These are phyloP conservation scores for Rubus parviflorus DNA, from an alignment of 306 rosid species.

Conservation along the genomic window DNA sequence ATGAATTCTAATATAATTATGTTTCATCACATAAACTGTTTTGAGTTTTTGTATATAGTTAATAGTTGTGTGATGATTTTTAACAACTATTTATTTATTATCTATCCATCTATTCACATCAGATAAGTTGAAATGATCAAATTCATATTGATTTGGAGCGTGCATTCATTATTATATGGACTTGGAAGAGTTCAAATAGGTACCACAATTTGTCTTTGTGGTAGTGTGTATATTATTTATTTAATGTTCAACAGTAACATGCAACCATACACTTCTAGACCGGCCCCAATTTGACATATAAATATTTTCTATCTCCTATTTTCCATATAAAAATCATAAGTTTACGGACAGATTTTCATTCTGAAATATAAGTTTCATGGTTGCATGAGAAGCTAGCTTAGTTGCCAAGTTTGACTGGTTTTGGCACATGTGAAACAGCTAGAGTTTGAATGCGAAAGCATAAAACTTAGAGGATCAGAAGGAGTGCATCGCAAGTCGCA, in stretches of 20 bases:
- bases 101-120: background rate
- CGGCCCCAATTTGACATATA: background rate
- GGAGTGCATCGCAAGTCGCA: background rate
- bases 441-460: background rate
- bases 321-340: background rate
- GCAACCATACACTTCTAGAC: background rate
- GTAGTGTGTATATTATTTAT: background rate
- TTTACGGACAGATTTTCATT: background rate
- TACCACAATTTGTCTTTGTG: background rate
- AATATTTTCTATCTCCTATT: background rate
- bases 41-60: no score
- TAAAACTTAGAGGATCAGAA: background rate
- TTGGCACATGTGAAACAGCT: slow-evolving; percentile 1
- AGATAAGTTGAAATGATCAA: background rate
- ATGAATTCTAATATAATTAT: no score
- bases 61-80: no score
- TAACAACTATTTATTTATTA: background rate
- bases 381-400: background rate
- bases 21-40: no score
- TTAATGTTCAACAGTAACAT: background rate
- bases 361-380: background rate
- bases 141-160: background rate
- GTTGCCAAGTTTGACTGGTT: slow-evolving; percentile 18
- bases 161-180: background rate
- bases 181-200: background rate